Percentiles rank a stretch among this genome's conserved stretches.
phyloP scores from a whole-genome alignment of 495 filamentous ascomycete genomes.

The Halenospora varia region DNA sequence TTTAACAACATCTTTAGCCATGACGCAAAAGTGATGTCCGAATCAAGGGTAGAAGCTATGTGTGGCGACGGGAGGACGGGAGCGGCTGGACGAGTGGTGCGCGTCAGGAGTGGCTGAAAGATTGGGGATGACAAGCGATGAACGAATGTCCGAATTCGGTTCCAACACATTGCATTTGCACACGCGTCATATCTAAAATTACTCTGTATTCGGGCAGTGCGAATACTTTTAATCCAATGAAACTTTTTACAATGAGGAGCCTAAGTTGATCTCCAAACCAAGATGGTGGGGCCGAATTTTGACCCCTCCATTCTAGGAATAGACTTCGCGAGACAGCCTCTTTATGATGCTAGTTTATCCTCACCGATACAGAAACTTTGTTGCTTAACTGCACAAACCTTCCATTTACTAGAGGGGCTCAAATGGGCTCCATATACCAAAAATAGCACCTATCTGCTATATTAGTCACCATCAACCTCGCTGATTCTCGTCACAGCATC shows the following conservation, averaged over 20 bases:
- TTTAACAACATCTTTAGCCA: too few species aligned
- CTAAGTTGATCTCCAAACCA: neutral
- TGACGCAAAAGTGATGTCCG: too few species aligned
- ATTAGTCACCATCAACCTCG: slow-evolving; percentile 5
- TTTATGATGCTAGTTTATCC: neutral
- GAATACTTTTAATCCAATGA: too few species aligned
- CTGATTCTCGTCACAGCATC: slow-evolving; percentile 9
- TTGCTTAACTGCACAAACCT: neutral
- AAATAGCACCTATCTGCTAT: slow-evolving; percentile 10
- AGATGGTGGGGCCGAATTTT: neutral
- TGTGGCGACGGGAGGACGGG: too few species aligned
- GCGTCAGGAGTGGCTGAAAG: too few species aligned
- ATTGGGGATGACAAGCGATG: too few species aligned
- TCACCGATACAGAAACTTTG: neutral
- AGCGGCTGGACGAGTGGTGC: too few species aligned
- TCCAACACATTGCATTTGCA: too few species aligned
- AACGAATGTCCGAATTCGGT: too few species aligned
- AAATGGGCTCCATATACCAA: slow-evolving; percentile 5
- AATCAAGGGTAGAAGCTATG: too few species aligned
- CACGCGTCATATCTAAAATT: too few species aligned
- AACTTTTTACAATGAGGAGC: neutral
- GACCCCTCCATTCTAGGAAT: neutral
- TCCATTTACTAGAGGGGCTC: neutral
- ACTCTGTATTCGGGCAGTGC: too few species aligned
- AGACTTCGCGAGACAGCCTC: neutral